Conservation (phyloP, 2,329 filamentous ascomycete genomes). For the Aspergillus sp. region DNA sequence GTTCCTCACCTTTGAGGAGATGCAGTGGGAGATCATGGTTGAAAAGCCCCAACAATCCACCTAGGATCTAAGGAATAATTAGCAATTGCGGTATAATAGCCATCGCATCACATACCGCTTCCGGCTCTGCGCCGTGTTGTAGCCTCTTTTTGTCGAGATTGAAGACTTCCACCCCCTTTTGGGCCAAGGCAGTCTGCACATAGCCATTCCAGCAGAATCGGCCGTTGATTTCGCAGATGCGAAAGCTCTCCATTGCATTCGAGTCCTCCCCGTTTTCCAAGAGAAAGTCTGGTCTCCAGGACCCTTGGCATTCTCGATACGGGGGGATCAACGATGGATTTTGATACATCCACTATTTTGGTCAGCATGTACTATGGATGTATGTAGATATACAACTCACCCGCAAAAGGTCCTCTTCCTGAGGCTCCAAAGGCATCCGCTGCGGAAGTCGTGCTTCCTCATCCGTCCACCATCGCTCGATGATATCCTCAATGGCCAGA, state of each 20-base stretch:
- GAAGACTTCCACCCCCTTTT: neutral
- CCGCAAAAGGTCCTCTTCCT: slow-evolving; percentile 19
- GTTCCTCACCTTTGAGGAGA: neutral
- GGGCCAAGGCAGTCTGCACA: neutral
- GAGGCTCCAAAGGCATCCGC: slow-evolving; percentile 21
- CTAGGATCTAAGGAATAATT: neutral
- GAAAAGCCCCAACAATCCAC: neutral
- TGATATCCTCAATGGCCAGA: slow-evolving; percentile 16
- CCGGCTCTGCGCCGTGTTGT: slow-evolving; percentile 1
- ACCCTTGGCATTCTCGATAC: slow-evolving; percentile 8
- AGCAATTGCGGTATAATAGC: neutral
- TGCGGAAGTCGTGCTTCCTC: slow-evolving; percentile 13
- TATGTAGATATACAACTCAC: slow-evolving; percentile 4
- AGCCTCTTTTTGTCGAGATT: neutral
- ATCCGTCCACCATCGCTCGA: slow-evolving; percentile 25
- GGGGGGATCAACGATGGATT: neutral
- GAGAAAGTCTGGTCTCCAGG: slow-evolving; percentile 15
- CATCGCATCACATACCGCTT: slow-evolving; percentile 1
- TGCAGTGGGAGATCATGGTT: neutral
- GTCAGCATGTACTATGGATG: neutral
- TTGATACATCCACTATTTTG: slow-evolving; percentile 5
- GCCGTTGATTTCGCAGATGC: slow-evolving; percentile 16
- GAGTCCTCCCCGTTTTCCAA: neutral
- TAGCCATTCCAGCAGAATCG: slow-evolving; percentile 1
- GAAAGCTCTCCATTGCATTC: slow-evolving; percentile 2